These are phyloP conservation scores for Yarrowia sp. DNA, from an alignment of 805 yeast species.

Conservation along the genomic window DNA sequence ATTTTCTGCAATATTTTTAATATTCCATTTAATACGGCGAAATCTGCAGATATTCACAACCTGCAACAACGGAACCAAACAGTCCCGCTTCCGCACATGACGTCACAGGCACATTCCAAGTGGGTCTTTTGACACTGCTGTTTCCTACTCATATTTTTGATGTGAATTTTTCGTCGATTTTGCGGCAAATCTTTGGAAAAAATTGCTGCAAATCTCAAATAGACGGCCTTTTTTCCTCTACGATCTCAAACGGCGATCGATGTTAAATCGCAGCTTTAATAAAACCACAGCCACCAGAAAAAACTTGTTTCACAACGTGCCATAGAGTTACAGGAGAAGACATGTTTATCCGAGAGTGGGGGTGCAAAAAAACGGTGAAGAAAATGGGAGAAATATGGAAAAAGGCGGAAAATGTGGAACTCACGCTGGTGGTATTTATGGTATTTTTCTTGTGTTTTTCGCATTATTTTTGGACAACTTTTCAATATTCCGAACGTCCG, in stretches of 20 bases:
- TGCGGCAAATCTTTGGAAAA: no score
- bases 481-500: no score
- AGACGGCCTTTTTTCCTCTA: no score
- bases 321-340: background rate
- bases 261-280: background rate
- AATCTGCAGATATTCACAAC: no score
- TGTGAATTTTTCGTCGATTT: no score
- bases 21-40: background rate
- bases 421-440: background rate
- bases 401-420: background rate
- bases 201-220: no score
- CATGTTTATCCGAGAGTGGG: slow-evolving; percentile 8
- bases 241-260: slow-evolving; percentile 5
- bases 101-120: slow-evolving; percentile 14
- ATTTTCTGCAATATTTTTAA: background rate
- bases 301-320: slow-evolving; percentile 31
- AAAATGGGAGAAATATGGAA: background rate
- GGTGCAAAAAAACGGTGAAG: background rate
- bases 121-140: no score
- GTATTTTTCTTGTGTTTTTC: background rate
- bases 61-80: slow-evolving; percentile 8
- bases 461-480: no score
- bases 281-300: background rate
- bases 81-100: background rate
- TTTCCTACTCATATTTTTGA: no score